Conservation (phyloP, 768 basidiomycete genomes). For the Calocera cornea region DNA sequence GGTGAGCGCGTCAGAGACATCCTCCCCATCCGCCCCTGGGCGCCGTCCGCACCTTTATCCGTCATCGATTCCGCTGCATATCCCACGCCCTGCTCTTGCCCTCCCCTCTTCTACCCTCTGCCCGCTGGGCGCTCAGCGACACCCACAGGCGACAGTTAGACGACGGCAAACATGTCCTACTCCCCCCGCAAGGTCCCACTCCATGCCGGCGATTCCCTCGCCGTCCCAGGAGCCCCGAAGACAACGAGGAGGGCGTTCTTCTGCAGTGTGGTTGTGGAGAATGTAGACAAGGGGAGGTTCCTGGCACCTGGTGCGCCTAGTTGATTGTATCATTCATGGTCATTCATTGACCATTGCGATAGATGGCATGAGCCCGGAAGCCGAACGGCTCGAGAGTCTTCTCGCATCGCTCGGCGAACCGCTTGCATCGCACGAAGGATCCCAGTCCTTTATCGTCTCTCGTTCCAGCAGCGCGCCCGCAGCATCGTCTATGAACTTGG, state of each 20-base stretch:
- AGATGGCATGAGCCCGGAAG: not conserved
- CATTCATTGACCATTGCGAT: too few relatives aligned
- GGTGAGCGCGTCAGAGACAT: conserved; percentile 1
- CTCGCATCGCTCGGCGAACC: conserved; percentile 19
- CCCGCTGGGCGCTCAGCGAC: not conserved
- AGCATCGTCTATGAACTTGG: conserved; percentile 10
- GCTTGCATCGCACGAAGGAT: conserved; percentile 10
- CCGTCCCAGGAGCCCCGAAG: not conserved
- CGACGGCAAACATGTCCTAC: conserved; percentile 1
- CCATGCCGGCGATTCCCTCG: not conserved
- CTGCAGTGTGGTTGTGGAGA: conserved; percentile 78
- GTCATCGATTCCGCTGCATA: not conserved
- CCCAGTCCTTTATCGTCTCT: conserved; percentile 12
- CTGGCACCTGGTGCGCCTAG: not conserved
- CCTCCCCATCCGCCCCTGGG: not conserved
- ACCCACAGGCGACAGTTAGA: not conserved
- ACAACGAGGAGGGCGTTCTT: conserved; percentile 70
- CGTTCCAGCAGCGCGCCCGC: conserved; percentile 11
- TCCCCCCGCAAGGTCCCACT: not conserved
- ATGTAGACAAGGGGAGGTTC: conserved; percentile 6
- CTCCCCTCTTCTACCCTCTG: not conserved
- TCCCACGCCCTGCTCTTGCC: not conserved
- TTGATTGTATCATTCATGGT: not conserved
- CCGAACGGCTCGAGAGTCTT: conserved; percentile 7
- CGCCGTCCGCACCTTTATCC: not conserved